These are phyloP conservation scores for Bolboschoenus planiculmis DNA, from an alignment of 176 grass and related monocot genomes.

Conservation along the genomic window DNA sequence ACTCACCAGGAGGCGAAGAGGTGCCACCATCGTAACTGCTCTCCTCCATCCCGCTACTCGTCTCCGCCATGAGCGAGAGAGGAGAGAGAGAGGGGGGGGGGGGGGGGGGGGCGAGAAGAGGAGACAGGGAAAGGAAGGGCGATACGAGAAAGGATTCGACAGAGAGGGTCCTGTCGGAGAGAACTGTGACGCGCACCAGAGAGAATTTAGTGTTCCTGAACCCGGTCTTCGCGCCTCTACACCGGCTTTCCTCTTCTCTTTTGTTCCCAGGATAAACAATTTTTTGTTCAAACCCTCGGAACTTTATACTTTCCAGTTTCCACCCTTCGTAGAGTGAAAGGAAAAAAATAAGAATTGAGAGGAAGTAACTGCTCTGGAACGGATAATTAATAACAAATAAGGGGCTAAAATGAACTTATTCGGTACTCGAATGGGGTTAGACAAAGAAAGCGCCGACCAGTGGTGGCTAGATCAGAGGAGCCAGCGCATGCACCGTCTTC, in stretches of 20 bases:
- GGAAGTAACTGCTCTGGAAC: too few relatives aligned
- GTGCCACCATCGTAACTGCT: background rate
- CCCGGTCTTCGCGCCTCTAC: conserved; percentile 4
- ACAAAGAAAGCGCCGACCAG: background rate
- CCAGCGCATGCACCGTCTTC: conserved; percentile 19
- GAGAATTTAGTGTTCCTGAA: background rate
- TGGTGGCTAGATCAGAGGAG: background rate
- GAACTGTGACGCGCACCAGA: background rate
- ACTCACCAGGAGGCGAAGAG: conserved; percentile 36
- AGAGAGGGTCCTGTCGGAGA: background rate
- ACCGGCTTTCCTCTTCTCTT: background rate
- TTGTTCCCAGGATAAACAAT: too few relatives aligned
- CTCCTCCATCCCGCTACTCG: conserved; percentile 11
- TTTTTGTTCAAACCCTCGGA: background rate
- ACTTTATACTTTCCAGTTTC: background rate
- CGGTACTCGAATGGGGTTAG: background rate
- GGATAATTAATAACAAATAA: too few relatives aligned
- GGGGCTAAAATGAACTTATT: background rate
- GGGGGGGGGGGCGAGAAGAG: background rate
- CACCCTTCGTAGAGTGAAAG: background rate
- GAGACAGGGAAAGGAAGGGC: background rate
- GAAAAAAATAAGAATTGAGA: too few relatives aligned
- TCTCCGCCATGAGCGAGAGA: conserved; percentile 30
- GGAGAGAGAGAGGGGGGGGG: background rate
- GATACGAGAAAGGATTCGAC: background rate